phyloP scores from a whole-genome alignment of 305 asterid genomes.

The Solanum hybrid region DNA sequence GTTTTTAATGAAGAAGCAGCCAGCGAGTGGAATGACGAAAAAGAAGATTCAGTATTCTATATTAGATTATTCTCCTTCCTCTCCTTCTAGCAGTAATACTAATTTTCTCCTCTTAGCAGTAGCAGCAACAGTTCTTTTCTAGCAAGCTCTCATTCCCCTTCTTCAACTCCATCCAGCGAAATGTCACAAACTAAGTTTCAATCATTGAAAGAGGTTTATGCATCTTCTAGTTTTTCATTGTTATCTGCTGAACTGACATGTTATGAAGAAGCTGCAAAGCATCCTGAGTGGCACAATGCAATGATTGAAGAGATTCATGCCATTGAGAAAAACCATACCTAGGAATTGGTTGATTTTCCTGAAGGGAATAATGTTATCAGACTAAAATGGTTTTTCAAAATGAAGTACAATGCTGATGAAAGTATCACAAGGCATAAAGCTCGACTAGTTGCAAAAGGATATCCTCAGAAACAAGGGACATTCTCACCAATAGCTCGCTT shows the following conservation, averaged over 20 bases:
- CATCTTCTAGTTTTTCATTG: too few relatives aligned
- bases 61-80: too few relatives aligned
- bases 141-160: not conserved
- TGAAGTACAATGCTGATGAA: not conserved
- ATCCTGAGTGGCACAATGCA: too few relatives aligned
- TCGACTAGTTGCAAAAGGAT: not conserved
- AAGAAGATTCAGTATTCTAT: too few relatives aligned
- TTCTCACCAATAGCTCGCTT: not conserved
- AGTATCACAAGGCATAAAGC: not conserved
- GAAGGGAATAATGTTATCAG: not conserved
- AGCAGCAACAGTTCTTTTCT: not conserved
- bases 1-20: not conserved
- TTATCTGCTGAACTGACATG: not conserved
- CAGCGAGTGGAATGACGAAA: not conserved
- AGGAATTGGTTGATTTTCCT: not conserved
- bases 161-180: not conserved
- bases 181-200: not conserved
- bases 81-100: not conserved
- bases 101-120: not conserved
- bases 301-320: not conserved
- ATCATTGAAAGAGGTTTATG: not conserved
- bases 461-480: too few relatives aligned
- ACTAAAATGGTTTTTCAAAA: not conserved
- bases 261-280: not conserved
- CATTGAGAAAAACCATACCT: not conserved